These are phyloP conservation scores for Linnemannia hyalina DNA, from an alignment of 192 early-diverging fungal genomes.

Conservation along the genomic window DNA sequence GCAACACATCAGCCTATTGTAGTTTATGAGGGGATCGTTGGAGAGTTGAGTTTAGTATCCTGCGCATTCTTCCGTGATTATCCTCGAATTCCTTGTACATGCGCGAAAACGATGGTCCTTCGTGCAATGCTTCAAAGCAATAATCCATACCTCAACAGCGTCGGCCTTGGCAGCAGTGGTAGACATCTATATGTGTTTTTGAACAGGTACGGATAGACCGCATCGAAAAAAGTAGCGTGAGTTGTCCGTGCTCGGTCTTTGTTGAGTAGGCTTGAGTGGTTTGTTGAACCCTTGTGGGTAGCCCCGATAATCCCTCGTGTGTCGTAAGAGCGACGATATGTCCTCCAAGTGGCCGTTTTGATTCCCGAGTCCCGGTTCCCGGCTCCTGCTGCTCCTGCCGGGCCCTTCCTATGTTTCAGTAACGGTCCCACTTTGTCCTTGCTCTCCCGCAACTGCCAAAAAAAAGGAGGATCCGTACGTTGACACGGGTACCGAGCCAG, in stretches of 20 bases:
- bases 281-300: background rate
- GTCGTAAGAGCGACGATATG: background rate
- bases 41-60: background rate
- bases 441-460: background rate
- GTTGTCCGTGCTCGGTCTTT: background rate
- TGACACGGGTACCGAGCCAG: slow-evolving; percentile 46
- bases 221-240: background rate
- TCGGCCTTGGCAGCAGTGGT: slow-evolving; percentile 44
- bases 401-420: slow-evolving; percentile 8
- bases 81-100: background rate
- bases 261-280: background rate
- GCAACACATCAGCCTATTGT: slow-evolving; percentile 63
- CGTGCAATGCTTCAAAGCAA: background rate
- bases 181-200: slow-evolving; percentile 35
- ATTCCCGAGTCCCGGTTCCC: background rate
- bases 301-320: background rate
- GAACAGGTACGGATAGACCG: background rate
- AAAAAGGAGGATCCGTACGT: slow-evolving; percentile 25
- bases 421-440: background rate
- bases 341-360: no score
- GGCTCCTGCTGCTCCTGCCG: background rate
- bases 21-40: background rate
- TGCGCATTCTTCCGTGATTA: background rate
- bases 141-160: slow-evolving; percentile 29
- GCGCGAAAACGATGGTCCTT: background rate